These are phyloP conservation scores for Cudoniella acicularis DNA, from an alignment of 495 filamentous ascomycete genomes.

Conservation along the genomic window DNA sequence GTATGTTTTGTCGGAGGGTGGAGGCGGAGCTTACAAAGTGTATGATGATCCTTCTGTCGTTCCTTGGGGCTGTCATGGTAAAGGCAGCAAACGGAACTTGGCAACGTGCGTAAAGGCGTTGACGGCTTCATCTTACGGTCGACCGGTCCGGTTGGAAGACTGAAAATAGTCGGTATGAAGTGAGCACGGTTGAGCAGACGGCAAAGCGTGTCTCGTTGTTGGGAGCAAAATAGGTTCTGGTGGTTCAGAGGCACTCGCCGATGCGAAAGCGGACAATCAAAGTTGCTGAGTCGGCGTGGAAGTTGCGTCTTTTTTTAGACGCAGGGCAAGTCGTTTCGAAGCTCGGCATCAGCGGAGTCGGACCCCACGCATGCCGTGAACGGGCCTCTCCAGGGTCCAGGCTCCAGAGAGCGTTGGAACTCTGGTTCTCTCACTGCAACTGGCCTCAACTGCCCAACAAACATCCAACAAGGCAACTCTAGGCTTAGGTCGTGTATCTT, in stretches of 20 bases:
- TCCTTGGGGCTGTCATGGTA: slow-evolving; percentile 32
- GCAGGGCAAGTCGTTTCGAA: not conserved
- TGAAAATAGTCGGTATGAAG: not conserved
- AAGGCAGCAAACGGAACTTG: not conserved
- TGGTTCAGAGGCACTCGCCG: too few species aligned
- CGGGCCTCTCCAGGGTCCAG: too few species aligned
- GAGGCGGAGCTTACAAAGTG: slow-evolving; percentile 57
- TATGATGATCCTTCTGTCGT: slow-evolving; percentile 68
- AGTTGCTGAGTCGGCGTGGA: too few species aligned
- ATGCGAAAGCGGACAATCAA: not conserved
- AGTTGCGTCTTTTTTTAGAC: not conserved
- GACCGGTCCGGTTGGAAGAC: not conserved
- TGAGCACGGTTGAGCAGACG: not conserved
- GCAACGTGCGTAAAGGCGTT: not conserved
- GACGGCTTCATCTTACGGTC: not conserved
- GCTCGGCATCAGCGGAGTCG: not conserved
- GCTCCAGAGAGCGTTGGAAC: too few species aligned
- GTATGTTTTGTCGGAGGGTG: not conserved
- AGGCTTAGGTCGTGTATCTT: too few species aligned
- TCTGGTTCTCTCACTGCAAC: too few species aligned
- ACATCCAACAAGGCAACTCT: too few species aligned
- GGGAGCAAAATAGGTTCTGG: not conserved
- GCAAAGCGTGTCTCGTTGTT: too few species aligned
- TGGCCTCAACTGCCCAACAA: too few species aligned
- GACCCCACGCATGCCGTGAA: too few species aligned